phyloP scores from a whole-genome alignment of 2,329 filamentous ascomycete genomes.

The Amesomyces nigricolor region DNA sequence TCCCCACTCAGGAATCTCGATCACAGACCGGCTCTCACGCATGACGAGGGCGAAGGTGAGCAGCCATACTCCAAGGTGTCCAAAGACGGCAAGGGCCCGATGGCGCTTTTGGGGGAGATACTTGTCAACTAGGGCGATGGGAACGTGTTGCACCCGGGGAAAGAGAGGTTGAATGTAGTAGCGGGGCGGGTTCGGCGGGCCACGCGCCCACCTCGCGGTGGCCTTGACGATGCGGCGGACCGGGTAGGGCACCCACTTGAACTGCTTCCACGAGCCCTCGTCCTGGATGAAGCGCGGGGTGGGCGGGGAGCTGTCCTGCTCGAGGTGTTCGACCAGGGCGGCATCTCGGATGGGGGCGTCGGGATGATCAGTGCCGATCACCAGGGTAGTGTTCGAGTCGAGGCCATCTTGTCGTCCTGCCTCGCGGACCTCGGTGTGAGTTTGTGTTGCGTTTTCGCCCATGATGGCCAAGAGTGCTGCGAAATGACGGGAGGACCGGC shows the following conservation, averaged over 20 bases:
- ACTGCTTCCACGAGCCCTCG: slow-evolving; percentile 44
- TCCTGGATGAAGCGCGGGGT: slow-evolving; percentile 59
- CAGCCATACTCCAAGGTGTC: slow-evolving; percentile 62
- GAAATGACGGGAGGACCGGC: background rate
- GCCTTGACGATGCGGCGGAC: slow-evolving; percentile 42
- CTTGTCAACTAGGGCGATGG: slow-evolving; percentile 56
- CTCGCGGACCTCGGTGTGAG: slow-evolving; percentile 9
- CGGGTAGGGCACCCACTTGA: slow-evolving; percentile 55
- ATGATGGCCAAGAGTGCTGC: slow-evolving; percentile 7
- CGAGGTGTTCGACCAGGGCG: slow-evolving; percentile 41
- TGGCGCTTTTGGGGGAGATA: slow-evolving; percentile 56
- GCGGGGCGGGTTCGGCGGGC: slow-evolving; percentile 48
- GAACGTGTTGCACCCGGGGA: slow-evolving; percentile 61
- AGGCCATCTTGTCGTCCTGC: slow-evolving; percentile 14
- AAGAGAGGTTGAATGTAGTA: slow-evolving; percentile 56
- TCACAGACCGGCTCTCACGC: slow-evolving; percentile 52
- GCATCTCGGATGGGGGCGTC: slow-evolving; percentile 36
- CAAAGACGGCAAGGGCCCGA: slow-evolving; percentile 51
- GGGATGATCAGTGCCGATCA: slow-evolving; percentile 32
- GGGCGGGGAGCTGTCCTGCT: slow-evolving; percentile 39
- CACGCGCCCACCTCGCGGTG: slow-evolving; percentile 46
- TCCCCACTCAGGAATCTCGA: slow-evolving; percentile 63
- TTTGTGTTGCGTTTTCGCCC: slow-evolving; percentile 15
- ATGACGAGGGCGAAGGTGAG: slow-evolving; percentile 64
- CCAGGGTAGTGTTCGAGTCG: slow-evolving; percentile 10